A percentile compares a stretch with the other conserved stretches of the same genome.
Conservation (phyloP, 331 rosid species). For the Quercus lobata region DNA sequence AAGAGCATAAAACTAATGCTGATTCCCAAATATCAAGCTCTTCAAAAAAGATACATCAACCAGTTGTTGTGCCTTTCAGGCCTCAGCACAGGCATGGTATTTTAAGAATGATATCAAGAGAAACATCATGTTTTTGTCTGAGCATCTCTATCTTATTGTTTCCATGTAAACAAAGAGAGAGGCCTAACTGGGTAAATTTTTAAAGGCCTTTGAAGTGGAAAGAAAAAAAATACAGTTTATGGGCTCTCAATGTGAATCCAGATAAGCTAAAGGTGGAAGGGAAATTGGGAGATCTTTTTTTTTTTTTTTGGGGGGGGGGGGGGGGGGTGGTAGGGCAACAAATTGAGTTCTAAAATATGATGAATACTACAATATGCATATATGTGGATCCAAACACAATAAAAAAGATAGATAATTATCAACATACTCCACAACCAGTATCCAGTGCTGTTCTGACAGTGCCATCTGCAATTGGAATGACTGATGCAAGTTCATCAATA, state of each 20-base stretch:
- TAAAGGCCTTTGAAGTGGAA: neutral
- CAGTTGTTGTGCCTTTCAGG: neutral
- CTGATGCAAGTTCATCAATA: constrained; percentile 82
- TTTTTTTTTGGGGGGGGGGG: no score
- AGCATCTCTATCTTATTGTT: neutral
- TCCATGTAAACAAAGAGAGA: neutral
- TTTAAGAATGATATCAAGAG: neutral
- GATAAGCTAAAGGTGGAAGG: neutral
- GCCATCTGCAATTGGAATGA: constrained; percentile 83
- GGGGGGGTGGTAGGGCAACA: neutral
- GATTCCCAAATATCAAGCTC: neutral
- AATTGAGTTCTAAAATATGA: neutral
- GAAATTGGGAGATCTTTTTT: neutral
- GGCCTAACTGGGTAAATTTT: neutral
- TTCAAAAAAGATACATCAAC: neutral
- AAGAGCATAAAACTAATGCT: neutral
- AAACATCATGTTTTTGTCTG: neutral
- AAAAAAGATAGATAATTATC: neutral
- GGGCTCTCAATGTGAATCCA: neutral
- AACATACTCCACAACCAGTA: constrained; percentile 93
- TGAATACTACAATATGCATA: neutral
- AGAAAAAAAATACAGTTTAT: neutral
- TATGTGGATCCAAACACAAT: neutral
- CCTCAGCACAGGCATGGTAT: neutral
- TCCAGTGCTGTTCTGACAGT: constrained; percentile 88